Evolutionary conservation across 148 eudicot species (phyloP).

Genomic region (Fagopyrum tataricum): DNA sequence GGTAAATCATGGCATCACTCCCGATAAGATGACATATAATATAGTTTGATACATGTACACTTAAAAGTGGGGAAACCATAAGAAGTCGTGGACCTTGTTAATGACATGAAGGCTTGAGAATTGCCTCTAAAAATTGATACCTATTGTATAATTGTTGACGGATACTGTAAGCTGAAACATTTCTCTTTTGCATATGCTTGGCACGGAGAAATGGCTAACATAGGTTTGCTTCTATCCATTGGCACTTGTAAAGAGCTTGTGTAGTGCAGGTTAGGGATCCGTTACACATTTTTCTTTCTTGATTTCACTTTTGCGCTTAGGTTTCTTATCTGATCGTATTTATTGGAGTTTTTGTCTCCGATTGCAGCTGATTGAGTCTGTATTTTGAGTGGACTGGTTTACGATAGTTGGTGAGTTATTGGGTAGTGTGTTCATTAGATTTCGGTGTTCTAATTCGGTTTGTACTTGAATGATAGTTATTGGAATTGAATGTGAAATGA

Average conservation of each 20-base stretch:
- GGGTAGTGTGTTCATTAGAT: neutral
- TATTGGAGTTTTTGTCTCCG: neutral
- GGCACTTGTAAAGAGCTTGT: constrained; percentile 49
- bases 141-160: constrained; percentile 50
- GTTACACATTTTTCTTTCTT: neutral
- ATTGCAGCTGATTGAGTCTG: neutral
- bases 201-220: constrained; percentile 58
- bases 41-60: constrained; percentile 51
- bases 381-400: neutral
- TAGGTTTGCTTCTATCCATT: constrained; percentile 33
- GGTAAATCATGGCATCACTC: constrained; percentile 35
- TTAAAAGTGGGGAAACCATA: constrained; percentile 39
- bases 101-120: constrained; percentile 61
- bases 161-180: constrained; percentile 45
- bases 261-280: constrained; percentile 10
- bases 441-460: neutral
- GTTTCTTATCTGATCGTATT: neutral
- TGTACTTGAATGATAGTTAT: neutral
- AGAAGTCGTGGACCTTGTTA: constrained; percentile 40
- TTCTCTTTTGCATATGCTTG: constrained; percentile 49
- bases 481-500: neutral
- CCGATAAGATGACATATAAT: constrained; percentile 68
- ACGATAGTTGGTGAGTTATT: neutral
- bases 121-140: constrained; percentile 52
- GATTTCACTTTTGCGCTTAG: neutral